Conservation (phyloP, 176 grass and related monocot species). For the Musa itinerans region DNA sequence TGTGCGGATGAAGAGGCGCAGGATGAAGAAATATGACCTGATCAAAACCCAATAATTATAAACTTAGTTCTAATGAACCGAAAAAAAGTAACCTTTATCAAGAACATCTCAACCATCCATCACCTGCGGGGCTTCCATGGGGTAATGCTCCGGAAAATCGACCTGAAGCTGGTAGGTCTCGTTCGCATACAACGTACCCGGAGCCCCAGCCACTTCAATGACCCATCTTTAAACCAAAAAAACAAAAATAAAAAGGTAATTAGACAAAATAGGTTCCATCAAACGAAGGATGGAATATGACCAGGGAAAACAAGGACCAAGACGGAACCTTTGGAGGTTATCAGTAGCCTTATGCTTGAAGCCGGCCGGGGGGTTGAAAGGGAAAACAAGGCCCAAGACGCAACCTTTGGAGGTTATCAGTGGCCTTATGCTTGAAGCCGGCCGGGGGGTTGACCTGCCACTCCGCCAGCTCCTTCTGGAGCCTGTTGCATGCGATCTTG, state of each 20-base stretch:
- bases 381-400: background rate
- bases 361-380: conserved; percentile 42
- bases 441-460: conserved; percentile 67
- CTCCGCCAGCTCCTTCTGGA: conserved; percentile 89
- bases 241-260: background rate
- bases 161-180: conserved; percentile 93
- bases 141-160: conserved; percentile 98
- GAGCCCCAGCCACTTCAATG: conserved; percentile 64
- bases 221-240: conserved; percentile 45
- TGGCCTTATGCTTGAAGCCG: conserved; percentile 70
- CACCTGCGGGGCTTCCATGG: conserved; percentile 94
- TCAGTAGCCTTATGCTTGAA: conserved; percentile 77
- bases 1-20: conserved; percentile 77
- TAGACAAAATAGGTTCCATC: background rate
- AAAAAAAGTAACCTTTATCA: background rate
- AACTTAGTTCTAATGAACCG: conserved; percentile 5
- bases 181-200: conserved; percentile 58
- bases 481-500: conserved; percentile 83
- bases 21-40: conserved; percentile 96
- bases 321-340: conserved; percentile 71
- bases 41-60: background rate
- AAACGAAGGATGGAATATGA: background rate
- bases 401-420: conserved; percentile 86
- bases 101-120: background rate
- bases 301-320: background rate